phyloP scores from a whole-genome alignment of 345 rosid genomes.

The Dipteronia sinensis region DNA sequence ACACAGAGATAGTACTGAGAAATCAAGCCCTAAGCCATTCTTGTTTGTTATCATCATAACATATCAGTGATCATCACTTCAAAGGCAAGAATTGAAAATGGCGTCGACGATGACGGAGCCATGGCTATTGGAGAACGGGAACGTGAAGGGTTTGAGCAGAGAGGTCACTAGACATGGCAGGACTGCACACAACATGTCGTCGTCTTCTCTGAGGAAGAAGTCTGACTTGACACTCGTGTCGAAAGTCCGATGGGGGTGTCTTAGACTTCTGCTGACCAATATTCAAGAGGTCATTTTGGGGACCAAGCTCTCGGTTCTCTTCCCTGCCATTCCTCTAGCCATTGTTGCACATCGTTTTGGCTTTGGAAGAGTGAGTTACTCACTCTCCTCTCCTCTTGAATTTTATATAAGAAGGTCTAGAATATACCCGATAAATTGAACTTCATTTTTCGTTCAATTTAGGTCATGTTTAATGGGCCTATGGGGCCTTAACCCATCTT shows the following conservation, averaged over 20 bases:
- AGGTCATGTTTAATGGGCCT: too few species aligned
- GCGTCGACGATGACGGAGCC: conserved; percentile 47
- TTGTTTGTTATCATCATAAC: too few species aligned
- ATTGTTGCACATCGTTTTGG: conserved; percentile 52
- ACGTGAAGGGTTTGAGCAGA: conserved; percentile 50
- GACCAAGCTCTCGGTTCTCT: conserved; percentile 76
- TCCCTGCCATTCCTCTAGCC: conserved; percentile 82
- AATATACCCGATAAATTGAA: too few species aligned
- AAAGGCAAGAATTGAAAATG: conserved; percentile 9
- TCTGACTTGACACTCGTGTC: conserved; percentile 68
- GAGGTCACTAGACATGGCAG: conserved; percentile 63
- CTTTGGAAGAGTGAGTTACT: conserved; percentile 57
- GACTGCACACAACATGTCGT: conserved; percentile 84
- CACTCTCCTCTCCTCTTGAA: too few species aligned
- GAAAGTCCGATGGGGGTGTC: conserved; percentile 48
- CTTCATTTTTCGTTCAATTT: neutral
- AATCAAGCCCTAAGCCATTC: too few species aligned
- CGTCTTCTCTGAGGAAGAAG: conserved; percentile 75
- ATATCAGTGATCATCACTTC: too few species aligned
- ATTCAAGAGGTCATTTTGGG: conserved; percentile 86
- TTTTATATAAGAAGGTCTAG: too few species aligned
- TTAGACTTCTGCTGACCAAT: conserved; percentile 54
- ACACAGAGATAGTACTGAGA: too few species aligned
- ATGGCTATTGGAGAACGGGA: conserved; percentile 58
- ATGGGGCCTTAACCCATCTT: too few species aligned